These are phyloP conservation scores for Hypoxylon sp. DNA, from an alignment of 2,329 filamentous ascomycete genomes.

Conservation along the genomic window DNA sequence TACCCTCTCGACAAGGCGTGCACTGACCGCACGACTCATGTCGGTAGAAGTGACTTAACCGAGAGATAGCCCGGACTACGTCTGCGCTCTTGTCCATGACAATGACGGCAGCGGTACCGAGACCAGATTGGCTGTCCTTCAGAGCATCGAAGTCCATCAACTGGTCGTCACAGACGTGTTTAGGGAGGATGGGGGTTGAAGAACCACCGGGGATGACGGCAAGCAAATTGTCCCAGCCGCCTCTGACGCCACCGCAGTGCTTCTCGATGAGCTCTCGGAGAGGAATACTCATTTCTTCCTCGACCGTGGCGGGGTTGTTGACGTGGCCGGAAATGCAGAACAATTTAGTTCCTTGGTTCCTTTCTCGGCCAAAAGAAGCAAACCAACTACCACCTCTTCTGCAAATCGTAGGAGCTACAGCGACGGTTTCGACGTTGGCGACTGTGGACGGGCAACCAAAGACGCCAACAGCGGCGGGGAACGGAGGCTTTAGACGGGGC, in stretches of 20 bases:
- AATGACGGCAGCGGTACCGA: slow-evolving; percentile 96
- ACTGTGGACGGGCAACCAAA: slow-evolving; percentile 99
- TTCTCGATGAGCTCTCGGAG: slow-evolving; percentile 96
- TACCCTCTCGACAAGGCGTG: slow-evolving; percentile 98
- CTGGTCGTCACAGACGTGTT: slow-evolving; percentile 90
- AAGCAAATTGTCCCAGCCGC: slow-evolving; percentile 97
- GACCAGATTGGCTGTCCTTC: slow-evolving; percentile 97
- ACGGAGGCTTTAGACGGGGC: slow-evolving; percentile 97
- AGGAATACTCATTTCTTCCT: slow-evolving; percentile 99
- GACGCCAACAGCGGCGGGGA: slow-evolving; percentile 95
- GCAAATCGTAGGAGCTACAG: slow-evolving; percentile 95
- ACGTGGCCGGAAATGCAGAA: slow-evolving; percentile 99
- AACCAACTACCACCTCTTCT: slow-evolving; percentile 95
- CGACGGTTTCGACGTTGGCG: slow-evolving; percentile 97
- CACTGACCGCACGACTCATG: slow-evolving; percentile 99
- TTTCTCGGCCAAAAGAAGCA: slow-evolving; percentile 91
- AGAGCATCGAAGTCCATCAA: slow-evolving; percentile 99
- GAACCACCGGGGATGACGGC: slow-evolving; percentile 97
- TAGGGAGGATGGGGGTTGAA: slow-evolving; percentile 95
- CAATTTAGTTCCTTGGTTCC: slow-evolving; percentile 97
- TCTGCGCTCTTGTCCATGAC: slow-evolving; percentile 99
- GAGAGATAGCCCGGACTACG: slow-evolving; percentile 92
- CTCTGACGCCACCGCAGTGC: slow-evolving; percentile 96
- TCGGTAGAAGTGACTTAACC: slow-evolving; percentile 96
- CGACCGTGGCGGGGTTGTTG: slow-evolving; percentile 97